phyloP scores from a whole-genome alignment of 805 yeast species.

The Nematodospora valgi region DNA sequence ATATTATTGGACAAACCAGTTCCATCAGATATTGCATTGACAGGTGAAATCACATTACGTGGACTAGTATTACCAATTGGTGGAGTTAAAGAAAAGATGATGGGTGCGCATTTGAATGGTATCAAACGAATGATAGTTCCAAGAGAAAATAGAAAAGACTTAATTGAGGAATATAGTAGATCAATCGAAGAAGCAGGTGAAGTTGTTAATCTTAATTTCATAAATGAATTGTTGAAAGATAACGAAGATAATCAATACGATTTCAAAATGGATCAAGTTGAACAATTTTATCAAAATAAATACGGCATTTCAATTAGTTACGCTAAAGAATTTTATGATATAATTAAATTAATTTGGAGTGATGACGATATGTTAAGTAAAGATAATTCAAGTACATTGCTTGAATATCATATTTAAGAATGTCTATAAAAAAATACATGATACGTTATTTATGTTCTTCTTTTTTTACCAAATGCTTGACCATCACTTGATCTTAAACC shows the following conservation, averaged over 20 bases:
- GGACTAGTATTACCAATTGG: conserved; percentile 82
- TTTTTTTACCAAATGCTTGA: conserved; percentile 33
- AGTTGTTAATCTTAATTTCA: conserved; percentile 15
- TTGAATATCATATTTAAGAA: conserved; percentile 29
- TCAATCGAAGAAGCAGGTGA: conserved; percentile 30
- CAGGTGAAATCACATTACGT: conserved; percentile 79
- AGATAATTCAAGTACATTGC: conserved; percentile 22
- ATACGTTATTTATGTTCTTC: conserved; percentile 17
- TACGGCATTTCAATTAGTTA: conserved; percentile 59
- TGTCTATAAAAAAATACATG: neutral
- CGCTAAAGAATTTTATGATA: conserved; percentile 79
- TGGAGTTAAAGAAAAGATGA: conserved; percentile 71
- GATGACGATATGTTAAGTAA: conserved; percentile 28
- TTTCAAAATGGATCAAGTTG: conserved; percentile 38
- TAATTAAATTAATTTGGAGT: conserved; percentile 67
- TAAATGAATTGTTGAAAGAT: conserved; percentile 36
- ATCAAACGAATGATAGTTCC: conserved; percentile 64
- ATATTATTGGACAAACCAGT: conserved; percentile 42
- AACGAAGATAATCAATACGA: conserved; percentile 24
- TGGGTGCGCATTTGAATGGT: conserved; percentile 69
- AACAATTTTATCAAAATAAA: conserved; percentile 46
- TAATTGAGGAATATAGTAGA: conserved; percentile 53
- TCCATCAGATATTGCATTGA: conserved; percentile 64
- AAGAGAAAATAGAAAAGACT: conserved; percentile 62
- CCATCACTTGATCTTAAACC: conserved; percentile 32